These are phyloP conservation scores for Rhododendron vialii DNA, from an alignment of 148 eudicot species.

Conservation along the genomic window DNA sequence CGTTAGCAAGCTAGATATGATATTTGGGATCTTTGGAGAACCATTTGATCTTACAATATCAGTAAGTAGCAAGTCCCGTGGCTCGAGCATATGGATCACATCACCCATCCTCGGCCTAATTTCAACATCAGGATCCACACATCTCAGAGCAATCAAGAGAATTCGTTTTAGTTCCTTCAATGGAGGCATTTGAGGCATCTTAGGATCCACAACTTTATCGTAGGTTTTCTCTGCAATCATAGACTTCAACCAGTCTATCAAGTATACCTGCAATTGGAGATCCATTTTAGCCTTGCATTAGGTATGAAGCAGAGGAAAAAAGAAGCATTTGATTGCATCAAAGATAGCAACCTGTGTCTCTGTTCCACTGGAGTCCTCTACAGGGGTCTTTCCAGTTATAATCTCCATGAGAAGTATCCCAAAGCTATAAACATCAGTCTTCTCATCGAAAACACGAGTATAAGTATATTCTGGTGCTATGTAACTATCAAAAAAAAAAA, in stretches of 20 bases:
- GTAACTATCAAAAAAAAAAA: constrained; percentile 13
- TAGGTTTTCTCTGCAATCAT: constrained; percentile 20
- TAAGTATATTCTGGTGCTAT: constrained; percentile 28
- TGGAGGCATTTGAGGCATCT: constrained; percentile 22
- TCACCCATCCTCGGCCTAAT: constrained; percentile 48
- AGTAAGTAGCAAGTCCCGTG: constrained; percentile 28
- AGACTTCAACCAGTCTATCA: constrained; percentile 40
- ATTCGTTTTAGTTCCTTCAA: constrained; percentile 35
- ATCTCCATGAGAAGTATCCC: constrained; percentile 49
- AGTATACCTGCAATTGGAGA: constrained; percentile 23
- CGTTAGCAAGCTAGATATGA: not conserved
- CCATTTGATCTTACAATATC: constrained; percentile 19
- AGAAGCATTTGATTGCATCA: not conserved
- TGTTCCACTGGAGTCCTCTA: constrained; percentile 9
- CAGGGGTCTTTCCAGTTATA: constrained; percentile 28
- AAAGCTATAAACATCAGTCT: constrained; percentile 42
- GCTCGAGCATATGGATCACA: constrained; percentile 52
- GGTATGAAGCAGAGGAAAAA: not conserved
- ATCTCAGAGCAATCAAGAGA: constrained; percentile 38
- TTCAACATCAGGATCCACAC: constrained; percentile 35
- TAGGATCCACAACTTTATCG: constrained; percentile 28
- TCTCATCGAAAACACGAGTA: constrained; percentile 20
- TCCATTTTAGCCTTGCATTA: not conserved
- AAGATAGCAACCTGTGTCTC: constrained; percentile 18
- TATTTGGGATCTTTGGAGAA: not conserved